Base-by-base conservation (phyloP, 495 filamentous ascomycete species). In the Talaromyces wortmannii region DNA sequence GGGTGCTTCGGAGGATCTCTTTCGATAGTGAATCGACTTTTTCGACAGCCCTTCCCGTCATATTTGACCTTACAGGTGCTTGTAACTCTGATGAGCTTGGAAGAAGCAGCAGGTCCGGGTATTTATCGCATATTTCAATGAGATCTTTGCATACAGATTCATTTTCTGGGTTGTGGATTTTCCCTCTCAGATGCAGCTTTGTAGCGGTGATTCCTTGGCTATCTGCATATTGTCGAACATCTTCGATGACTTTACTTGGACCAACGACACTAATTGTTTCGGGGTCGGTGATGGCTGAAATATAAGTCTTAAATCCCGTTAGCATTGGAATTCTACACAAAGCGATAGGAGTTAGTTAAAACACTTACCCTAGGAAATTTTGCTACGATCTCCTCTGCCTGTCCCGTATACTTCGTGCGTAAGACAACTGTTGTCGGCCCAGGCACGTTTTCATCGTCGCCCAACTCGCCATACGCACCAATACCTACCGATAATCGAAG, bases 111-210 rank as follows among this genome's bases (percentile, higher is more conserved):
- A 66, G 29, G 4, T 52, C 45, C 12, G 55, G 23, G 8, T 57
- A 43, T 33, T 56, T n/a, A 12, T 40, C 50, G 50, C 64, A 69
- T 10, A 69, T 16, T 18, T 1, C 10, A 40, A 40, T 60, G 3
- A 69, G 58, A 32, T 69, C 61, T 15, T 4, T 31, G 5, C 58
- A 57, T 30, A 69, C 55, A 7, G 60, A 31, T 10, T 10, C 50
- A 31, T 66, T 69, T 31, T 68, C 68, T 10, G 68, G 68, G 57
- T 68, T 68, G 58, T 71, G 67, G 11, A 46, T 40, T 16, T 54
- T 54, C 11, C 52, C 52, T 16, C 45, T 17, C 4, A 54, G 16
- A 33, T 54, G 18, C 17, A 47, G 30, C 10, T 47, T 54, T 6
- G 29, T 32, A 29, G 52, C 13, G 17, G 17, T 33, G 17, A 47